Evolutionary conservation across 352 stramenopile genomes (phyloP).

Genomic region (Halophytophthora batemanensis): DNA sequence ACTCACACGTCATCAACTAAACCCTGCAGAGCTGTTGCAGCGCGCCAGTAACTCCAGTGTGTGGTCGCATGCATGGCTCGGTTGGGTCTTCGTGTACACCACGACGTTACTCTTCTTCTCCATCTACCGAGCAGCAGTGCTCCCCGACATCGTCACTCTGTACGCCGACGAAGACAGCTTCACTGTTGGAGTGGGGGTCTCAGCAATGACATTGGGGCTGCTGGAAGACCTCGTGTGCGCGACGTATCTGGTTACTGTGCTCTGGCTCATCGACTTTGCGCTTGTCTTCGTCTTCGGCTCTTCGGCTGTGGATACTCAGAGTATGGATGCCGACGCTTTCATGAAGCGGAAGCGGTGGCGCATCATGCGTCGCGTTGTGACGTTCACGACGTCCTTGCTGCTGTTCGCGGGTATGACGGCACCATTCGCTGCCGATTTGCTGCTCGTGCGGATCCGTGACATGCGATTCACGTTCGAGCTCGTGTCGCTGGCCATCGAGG

Average conservation of each 20-base stretch:
- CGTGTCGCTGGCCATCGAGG: slow-evolving; percentile 33
- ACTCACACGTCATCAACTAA: no score
- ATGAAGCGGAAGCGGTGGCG: neutral
- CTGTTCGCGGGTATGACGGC: slow-evolving; percentile 18
- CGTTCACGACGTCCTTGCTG: slow-evolving; percentile 9
- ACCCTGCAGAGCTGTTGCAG: no score
- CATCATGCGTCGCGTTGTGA: neutral
- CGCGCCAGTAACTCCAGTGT: no score
- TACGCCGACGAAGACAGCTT: slow-evolving; percentile 16
- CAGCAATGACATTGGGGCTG: slow-evolving; percentile 13
- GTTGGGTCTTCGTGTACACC: slow-evolving; percentile 20
- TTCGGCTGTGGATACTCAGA: no score
- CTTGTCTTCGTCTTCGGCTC: neutral
- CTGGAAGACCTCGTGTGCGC: slow-evolving; percentile 31
- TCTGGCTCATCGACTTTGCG: slow-evolving; percentile 23
- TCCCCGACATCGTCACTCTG: slow-evolving; percentile 20
- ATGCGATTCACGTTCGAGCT: slow-evolving; percentile 31
- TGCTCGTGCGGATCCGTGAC: slow-evolving; percentile 27
- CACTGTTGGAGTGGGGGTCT: slow-evolving; percentile 12
- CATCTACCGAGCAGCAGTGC: slow-evolving; percentile 12
- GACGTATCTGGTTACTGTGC: slow-evolving; percentile 17
- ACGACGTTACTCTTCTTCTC: slow-evolving; percentile 22
- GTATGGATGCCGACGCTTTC: no score
- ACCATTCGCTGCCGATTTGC: slow-evolving; percentile 28
- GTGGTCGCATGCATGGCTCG: neutral